Base-by-base conservation (phyloP, 148 eudicot genomes). In the Fallopia convolvulus region DNA sequence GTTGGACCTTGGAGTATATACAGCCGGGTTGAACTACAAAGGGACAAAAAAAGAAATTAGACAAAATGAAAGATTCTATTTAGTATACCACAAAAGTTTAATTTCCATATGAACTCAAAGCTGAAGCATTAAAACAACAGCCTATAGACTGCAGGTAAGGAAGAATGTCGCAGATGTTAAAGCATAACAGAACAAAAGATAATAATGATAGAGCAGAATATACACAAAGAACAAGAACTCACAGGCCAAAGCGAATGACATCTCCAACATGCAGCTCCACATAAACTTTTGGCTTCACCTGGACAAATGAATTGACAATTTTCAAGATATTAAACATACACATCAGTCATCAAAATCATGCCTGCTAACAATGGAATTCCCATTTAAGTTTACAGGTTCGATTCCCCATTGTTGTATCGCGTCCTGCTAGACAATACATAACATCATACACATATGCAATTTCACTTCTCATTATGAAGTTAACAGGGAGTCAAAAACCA, bases 201-300 rank as follows among this genome's bases (percentile, higher is more conserved):
- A 71, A 17, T 0, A 40, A 17, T 21, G 41, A 71, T 20, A 40
- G 11, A 44, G 46, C 46, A 5, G 21, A 68, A 68, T 68, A 36
- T 36, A 72, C 10, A 46, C 55, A 44, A 26, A 73, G 39, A 13
- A 14, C 12, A 70, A 70, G n/a, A 11, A 87, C 99, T 95, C 85
- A 95, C 99, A 82, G 90, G 94, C 99, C 99, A 90, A 95, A 95
- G 49, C 93, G 90, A 26, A 95, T 79, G 72, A 95, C 97, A 76
- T 95, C 99, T 40, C 99, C 99, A 75, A 95, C 99, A 82, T 86
- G 97, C 83, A 95, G 83, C 75, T 92, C 91, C 63, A 91, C 90
- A 66, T 89, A 93, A 41, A 81, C 88, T 84, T 85, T 95, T 77
- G 81, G 79, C 83, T 86, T 91, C 79, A 95, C 97, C 97, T 95